Base-by-base conservation (phyloP, 371 early-diverging fungal species). In the Mucor racemosus region DNA sequence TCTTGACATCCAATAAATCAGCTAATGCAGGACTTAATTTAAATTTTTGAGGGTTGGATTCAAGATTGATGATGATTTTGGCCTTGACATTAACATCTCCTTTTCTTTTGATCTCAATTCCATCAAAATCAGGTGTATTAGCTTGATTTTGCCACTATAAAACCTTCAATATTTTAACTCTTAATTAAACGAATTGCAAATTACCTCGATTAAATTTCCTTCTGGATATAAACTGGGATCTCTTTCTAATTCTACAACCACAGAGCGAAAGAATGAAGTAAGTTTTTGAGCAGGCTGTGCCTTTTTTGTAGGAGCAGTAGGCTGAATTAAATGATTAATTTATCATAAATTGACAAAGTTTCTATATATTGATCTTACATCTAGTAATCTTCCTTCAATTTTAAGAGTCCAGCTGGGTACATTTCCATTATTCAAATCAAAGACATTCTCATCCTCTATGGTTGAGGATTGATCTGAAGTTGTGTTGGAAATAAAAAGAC, bases 391-490 rank as follows among this genome's bases (percentile, higher is more conserved):
- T 33, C 99, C 99, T 70, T 97, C 94, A 33, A 98, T 86, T 64
- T 89, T 89, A 46, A 99, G 84, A 13, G 97, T 96, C 99, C 99
- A 99, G 39, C 89, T 87, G 5, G 97, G 95, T 39, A 86, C 81
- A 35, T 82, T 83, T 21, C 79, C 84, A 38, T 72, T 79, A 34
- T 81, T 85, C 59, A 86, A 67, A 71, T 81, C 84, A 59, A 83
- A 75, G n/a, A 73, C 71, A 36, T 81, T 76, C 7, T 81, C 80
- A 11, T 87, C 87, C 7, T 79, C 80, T 31, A 57, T 59, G 8
- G 58, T 48, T 26, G 57, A 10, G 14, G 74, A 64, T 67, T 95
- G 96, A 72, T 92, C 89, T 8, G 60, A 44, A 13, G 97, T 83
- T 15, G 88, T 79, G 73, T 97, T 97, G 40, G 96, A 95, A 57